phyloP scores from a whole-genome alignment of 495 filamentous ascomycete species.

The Penicillium nucicola region DNA sequence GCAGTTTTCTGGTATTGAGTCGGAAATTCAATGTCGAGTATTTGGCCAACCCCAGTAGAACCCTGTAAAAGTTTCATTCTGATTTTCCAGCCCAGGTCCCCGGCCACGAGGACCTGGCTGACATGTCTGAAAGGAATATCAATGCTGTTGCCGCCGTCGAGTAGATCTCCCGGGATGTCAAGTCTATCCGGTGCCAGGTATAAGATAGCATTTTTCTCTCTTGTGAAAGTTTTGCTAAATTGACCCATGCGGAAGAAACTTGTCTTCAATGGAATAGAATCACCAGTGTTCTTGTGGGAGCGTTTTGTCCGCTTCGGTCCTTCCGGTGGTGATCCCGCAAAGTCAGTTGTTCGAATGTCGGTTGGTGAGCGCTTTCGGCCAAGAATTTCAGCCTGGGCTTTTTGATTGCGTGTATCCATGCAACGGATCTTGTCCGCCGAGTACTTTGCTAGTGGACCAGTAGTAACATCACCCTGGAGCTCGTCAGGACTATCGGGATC shows the following conservation, averaged over 20 bases:
- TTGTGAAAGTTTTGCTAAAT: conserved; percentile 6
- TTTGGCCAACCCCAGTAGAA: conserved; percentile 8
- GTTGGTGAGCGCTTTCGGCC: conserved; percentile 23
- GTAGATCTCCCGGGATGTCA: conserved; percentile 4
- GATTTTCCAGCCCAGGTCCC: conserved; percentile 27
- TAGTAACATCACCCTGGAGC: conserved; percentile 39
- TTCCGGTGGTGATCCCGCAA: conserved; percentile 12
- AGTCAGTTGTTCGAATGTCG: conserved; percentile 32
- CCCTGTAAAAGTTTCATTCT: conserved; percentile 30
- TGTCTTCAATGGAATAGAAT: conserved; percentile 1
- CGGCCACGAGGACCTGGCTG: conserved; percentile 15
- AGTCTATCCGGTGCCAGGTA: conserved; percentile 10
- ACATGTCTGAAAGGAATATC: conserved; percentile 22
- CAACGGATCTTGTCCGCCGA: conserved; percentile 2
- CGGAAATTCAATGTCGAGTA: conserved; percentile 38
- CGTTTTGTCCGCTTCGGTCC: conserved; percentile 17
- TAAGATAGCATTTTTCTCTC: conserved; percentile 4
- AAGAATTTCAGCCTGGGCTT: background rate
- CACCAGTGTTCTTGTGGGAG: conserved; percentile 7
- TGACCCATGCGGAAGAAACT: conserved; percentile 23
- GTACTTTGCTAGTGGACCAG: conserved; percentile 17
- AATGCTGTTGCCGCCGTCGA: background rate
- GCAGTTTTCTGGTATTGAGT: conserved; percentile 13
- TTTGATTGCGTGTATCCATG: background rate
- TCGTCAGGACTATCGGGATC: conserved; percentile 41